These are phyloP conservation scores for Pseudogymnoascus sp. DNA, from an alignment of 2,329 filamentous ascomycete species.

Conservation along the genomic window DNA sequence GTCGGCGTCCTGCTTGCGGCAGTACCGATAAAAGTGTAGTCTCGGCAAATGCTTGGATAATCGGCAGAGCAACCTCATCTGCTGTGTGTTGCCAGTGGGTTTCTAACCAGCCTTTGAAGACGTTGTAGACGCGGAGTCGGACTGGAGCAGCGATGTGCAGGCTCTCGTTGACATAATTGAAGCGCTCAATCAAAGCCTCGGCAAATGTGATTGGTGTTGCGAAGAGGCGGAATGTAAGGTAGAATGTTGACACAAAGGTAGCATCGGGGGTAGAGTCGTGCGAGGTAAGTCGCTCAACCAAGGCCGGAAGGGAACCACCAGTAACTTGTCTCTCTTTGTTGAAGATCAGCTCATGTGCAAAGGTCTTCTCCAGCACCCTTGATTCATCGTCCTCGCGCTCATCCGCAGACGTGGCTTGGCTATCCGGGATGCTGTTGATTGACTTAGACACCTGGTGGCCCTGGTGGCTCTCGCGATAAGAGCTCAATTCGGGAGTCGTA, in stretches of 20 bases:
- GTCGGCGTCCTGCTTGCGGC: constrained; percentile 69
- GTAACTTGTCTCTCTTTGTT: constrained; percentile 95
- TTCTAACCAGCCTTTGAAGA: constrained; percentile 95
- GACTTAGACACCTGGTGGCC: constrained; percentile 52
- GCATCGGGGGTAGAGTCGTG: constrained; percentile 89
- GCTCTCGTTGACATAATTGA: constrained; percentile 80
- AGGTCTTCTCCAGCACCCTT: constrained; percentile 84
- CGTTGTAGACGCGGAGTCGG: constrained; percentile 85
- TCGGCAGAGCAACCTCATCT: constrained; percentile 65
- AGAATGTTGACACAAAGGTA: constrained; percentile 89
- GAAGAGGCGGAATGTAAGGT: constrained; percentile 91
- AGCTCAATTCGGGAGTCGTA: constrained; percentile 65
- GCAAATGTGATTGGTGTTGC: constrained; percentile 73
- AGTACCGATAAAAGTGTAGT: constrained; percentile 59
- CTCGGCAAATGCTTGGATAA: constrained; percentile 75
- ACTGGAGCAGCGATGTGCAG: constrained; percentile 70
- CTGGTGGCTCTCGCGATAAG: constrained; percentile 15
- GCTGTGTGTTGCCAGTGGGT: constrained; percentile 84
- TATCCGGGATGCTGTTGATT: constrained; percentile 59
- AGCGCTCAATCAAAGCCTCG: constrained; percentile 77
- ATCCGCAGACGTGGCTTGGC: constrained; percentile 57
- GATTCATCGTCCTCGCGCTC: constrained; percentile 73
- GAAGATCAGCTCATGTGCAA: constrained; percentile 80
- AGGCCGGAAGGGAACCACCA: constrained; percentile 78
- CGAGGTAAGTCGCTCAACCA: constrained; percentile 90